Base-by-base conservation (phyloP, 2,329 filamentous ascomycete genomes). In the Fusarium multiceps region DNA sequence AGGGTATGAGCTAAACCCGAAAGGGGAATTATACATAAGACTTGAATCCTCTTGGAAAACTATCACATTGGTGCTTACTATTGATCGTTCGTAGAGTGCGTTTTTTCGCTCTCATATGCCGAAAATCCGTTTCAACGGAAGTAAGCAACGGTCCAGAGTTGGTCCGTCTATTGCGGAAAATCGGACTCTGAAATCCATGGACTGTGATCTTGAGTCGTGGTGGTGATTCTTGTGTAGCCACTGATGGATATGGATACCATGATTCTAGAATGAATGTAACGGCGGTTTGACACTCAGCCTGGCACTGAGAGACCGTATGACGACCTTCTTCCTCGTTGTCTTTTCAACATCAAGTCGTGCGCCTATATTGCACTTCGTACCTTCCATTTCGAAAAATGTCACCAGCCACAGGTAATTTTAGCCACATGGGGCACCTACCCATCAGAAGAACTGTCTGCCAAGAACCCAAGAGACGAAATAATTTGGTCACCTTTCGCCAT, bases 141-240 rank as follows among this genome's bases (percentile, higher is more conserved):
- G 43, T 65, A 66, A 65, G 62, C 56, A 66, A 27, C 62, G 62
- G 62, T 42, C 21, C 32, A 65, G 51, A 40, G 41, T 65, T 65
- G 32, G 51, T 21, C 62, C 62, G 62, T 40, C 32, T n/a, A 25
- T 16, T 34, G 21, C 25, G 41, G 27, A 59, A 61, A 34, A n/a
- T 28, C 30, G 20, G 20, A 18, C 28, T 14, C 32, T 32, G 28
- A 46, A 47, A 27, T 47, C 43, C 43, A 47, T 47, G 11, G 21
- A 13, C n/a, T 49, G 32, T n/a, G 57, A 57, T 30, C 28, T 58
- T 42, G 20, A 58, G 25, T 21, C 54, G 21, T 46, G 34, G 34
- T 37, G 18, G 34, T 57, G 34, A 43, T 10, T 46, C 11, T 4
- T 37, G 34, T 18, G 34, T 37, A n/a, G 16, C 10, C 13, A 18